These are phyloP conservation scores for Aureobasidium mangrovei DNA, from an alignment of 2,329 filamentous ascomycete genomes.

Conservation along the genomic window DNA sequence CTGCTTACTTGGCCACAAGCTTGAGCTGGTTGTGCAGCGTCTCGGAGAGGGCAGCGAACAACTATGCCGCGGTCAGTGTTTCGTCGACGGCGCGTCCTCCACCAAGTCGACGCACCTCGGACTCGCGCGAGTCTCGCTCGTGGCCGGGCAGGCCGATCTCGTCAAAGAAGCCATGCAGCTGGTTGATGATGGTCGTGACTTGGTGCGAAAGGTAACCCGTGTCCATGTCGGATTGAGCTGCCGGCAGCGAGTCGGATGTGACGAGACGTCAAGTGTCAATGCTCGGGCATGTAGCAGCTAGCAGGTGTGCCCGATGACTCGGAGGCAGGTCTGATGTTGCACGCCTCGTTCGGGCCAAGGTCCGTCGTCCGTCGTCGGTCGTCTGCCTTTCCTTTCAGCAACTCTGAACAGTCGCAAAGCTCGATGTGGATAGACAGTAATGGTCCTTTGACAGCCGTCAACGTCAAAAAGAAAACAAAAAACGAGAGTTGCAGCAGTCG, in stretches of 20 bases:
- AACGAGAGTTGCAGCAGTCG: not conserved
- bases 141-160: slow-evolving; percentile 92
- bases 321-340: not conserved
- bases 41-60: slow-evolving; percentile 85
- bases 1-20: slow-evolving; percentile 57
- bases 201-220: slow-evolving; percentile 89
- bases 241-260: slow-evolving; percentile 21
- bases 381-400: no score
- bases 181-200: slow-evolving; percentile 86
- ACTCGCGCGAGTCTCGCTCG: slow-evolving; percentile 82
- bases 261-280: not conserved
- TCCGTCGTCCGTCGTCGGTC: no score
- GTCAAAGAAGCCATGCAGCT: slow-evolving; percentile 90
- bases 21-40: slow-evolving; percentile 85
- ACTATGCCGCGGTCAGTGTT: slow-evolving; percentile 31
- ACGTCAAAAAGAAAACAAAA: not conserved
- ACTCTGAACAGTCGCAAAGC: not conserved
- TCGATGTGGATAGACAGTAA: not conserved
- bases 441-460: no score
- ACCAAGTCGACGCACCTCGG: slow-evolving; percentile 56
- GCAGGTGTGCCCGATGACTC: not conserved
- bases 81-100: no score
- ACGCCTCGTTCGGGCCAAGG: not conserved
- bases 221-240: slow-evolving; percentile 53
- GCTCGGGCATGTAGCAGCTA: not conserved